Conservation (phyloP, 2,329 filamentous ascomycete genomes). For the Botrytis medusae region DNA sequence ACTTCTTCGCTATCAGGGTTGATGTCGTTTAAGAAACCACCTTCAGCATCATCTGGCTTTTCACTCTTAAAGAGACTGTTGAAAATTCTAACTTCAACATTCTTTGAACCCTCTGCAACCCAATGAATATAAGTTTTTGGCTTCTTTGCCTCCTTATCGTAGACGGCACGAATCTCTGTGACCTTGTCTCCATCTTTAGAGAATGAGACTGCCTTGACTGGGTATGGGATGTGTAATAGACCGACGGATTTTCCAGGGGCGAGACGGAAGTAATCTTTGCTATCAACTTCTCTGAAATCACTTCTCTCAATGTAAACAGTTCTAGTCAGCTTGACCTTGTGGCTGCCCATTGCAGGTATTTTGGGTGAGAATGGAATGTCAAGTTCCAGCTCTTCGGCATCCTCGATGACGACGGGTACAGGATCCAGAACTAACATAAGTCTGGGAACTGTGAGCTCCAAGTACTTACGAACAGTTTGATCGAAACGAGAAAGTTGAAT, state of each 20-base stretch:
- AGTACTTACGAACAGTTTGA: constrained; percentile 77
- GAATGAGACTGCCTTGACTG: constrained; percentile 68
- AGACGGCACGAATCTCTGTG: constrained; percentile 63
- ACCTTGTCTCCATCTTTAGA: constrained; percentile 64
- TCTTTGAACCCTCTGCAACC: constrained; percentile 70
- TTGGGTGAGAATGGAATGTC: constrained; percentile 81
- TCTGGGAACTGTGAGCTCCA: constrained; percentile 84
- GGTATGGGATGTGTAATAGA: constrained; percentile 67
- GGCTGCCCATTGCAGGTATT: constrained; percentile 64
- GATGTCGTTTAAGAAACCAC: constrained; percentile 80
- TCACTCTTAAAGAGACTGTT: constrained; percentile 84
- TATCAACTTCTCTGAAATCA: constrained; percentile 74
- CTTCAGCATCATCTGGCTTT: constrained; percentile 73
- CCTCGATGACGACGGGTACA: constrained; percentile 77
- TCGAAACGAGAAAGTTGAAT: constrained; percentile 85
- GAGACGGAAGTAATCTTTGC: constrained; percentile 74
- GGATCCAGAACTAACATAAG: constrained; percentile 90
- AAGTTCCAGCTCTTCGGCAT: constrained; percentile 68
- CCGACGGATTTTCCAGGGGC: constrained; percentile 74
- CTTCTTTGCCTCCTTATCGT: constrained; percentile 69
- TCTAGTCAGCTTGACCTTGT: constrained; percentile 65
- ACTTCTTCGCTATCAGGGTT: constrained; percentile 81
- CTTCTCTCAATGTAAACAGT: constrained; percentile 81
- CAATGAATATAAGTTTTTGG: constrained; percentile 89
- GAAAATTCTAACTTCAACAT: constrained; percentile 75